Base-by-base conservation (phyloP, 306 rosid species). In the Pachyrhizus erosus region DNA sequence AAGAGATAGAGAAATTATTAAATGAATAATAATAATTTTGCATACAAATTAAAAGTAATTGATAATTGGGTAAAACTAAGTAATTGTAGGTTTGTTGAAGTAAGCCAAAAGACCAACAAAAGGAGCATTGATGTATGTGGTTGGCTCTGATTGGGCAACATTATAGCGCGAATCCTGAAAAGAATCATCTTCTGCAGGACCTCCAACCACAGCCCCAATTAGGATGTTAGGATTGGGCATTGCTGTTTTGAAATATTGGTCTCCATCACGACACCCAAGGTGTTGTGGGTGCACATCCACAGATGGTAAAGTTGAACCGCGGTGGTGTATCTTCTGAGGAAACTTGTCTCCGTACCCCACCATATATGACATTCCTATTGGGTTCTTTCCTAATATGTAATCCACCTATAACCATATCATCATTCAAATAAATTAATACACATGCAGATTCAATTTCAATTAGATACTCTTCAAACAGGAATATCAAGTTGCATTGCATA, bases 361-460 rank as follows among this genome's bases (percentile, higher is more conserved):
- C 93, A 87, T 89, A 76, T 91, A 91, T 9, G 92, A 89, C 92
- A 89, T 88, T 9, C 81, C 77, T 48, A 85, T 3, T 45, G 96
- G 96, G 72, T 91, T 89, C 10, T 70, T 79, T 74, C 96, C 91
- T 15, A 91, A 15, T 45, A 83, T 70, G 65, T 86, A 86, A 49
- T 86, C 83, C 71, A 73, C 85, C 85, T 82, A 72, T 26, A 39
- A 43, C 0, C 49, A 39, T 7, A 39, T 31, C 4, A 33, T 33
- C 37, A 33, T 33, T 33, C 37, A 3, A 33, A 33, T 2, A n/a
- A n/a, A n/a, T n/a, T n/a, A 33, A 33, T 33, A 27, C 31, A 27
- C 31, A 27, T 27, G 31, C 31, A 27, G n/a, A n/a, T n/a, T n/a
- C n/a, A n/a, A 27, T 27, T 27, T 27, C 3, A 27, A 27, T 27